phyloP scores from a whole-genome alignment of 2,329 filamentous ascomycete genomes.

The Verticillium tricorpus region DNA sequence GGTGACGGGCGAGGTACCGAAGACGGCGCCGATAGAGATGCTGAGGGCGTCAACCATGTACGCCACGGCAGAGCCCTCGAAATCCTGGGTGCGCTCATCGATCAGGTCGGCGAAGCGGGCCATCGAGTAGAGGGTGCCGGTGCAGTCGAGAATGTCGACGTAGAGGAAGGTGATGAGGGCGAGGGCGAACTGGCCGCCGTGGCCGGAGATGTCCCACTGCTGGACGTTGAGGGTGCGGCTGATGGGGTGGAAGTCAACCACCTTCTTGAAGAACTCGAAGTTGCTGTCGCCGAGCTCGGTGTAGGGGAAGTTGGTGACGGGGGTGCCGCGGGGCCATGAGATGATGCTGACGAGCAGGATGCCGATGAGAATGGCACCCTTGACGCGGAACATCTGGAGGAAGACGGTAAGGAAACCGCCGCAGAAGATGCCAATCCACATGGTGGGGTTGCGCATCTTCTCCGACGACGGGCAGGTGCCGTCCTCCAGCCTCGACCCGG shows the following conservation, averaged over 20 bases:
- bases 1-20: constrained; percentile 77
- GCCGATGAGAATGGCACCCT: constrained; percentile 79
- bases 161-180: constrained; percentile 87
- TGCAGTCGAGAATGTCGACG: constrained; percentile 84
- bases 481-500: constrained; percentile 29
- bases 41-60: constrained; percentile 77
- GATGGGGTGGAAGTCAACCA: constrained; percentile 81
- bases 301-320: constrained; percentile 78
- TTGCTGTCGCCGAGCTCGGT: constrained; percentile 60
- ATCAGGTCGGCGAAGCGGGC: constrained; percentile 77
- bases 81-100: constrained; percentile 79
- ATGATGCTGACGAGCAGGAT: constrained; percentile 83
- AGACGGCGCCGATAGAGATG: constrained; percentile 74
- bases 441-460: constrained; percentile 78
- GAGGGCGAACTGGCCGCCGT: constrained; percentile 73
- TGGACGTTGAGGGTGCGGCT: constrained; percentile 63
- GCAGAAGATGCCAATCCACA: constrained; percentile 89
- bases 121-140: constrained; percentile 86
- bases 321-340: constrained; percentile 76
- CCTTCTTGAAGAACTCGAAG: constrained; percentile 85
- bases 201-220: constrained; percentile 64
- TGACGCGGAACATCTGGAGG: constrained; percentile 80
- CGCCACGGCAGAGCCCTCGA: constrained; percentile 77
- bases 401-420: constrained; percentile 76
- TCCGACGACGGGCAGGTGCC: constrained; percentile 57